Evolutionary conservation across 2,329 filamentous ascomycete genomes (phyloP).

Genomic region (Hypoxylon rubiginosum): DNA sequence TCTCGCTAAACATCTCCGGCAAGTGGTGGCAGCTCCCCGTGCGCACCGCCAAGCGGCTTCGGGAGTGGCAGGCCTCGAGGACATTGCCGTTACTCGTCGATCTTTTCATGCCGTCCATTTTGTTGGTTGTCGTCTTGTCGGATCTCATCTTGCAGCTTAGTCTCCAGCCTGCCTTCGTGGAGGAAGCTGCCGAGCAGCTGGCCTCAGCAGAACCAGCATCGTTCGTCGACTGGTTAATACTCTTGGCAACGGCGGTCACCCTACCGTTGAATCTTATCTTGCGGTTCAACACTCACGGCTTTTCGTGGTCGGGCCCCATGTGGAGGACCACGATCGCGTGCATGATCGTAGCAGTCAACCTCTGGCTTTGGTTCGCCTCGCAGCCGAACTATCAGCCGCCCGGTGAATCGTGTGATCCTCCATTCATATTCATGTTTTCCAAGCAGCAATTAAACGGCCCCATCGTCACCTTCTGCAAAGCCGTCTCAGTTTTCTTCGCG

Average conservation of each 20-base stretch:
- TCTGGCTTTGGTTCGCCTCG: slow-evolving; percentile 26
- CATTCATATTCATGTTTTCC: slow-evolving; percentile 27
- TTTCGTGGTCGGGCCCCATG: slow-evolving; percentile 23
- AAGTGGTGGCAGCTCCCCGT: too few relatives aligned
- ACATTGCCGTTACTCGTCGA: too few relatives aligned
- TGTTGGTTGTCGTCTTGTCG: too few relatives aligned
- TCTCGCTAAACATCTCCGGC: slow-evolving; percentile 25
- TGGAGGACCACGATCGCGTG: slow-evolving; percentile 11
- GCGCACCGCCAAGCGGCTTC: too few relatives aligned
- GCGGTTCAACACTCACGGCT: slow-evolving; percentile 14
- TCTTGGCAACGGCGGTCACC: neutral
- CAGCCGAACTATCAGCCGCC: slow-evolving; percentile 20
- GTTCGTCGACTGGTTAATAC: neutral
- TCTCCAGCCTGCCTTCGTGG: slow-evolving; percentile 19
- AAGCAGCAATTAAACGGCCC: slow-evolving; percentile 17
- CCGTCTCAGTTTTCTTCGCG: slow-evolving; percentile 16
- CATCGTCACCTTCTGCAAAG: slow-evolving; percentile 21
- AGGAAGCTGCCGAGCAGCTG: neutral
- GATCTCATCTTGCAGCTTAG: too few relatives aligned
- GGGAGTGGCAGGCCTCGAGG: too few relatives aligned
- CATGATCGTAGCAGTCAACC: slow-evolving; percentile 16
- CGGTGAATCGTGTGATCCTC: slow-evolving; percentile 13
- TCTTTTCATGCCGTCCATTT: too few relatives aligned
- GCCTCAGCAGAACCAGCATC: neutral
- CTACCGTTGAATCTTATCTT: slow-evolving; percentile 15